These are phyloP conservation scores for Byssochlamys sp. DNA, from an alignment of 2,329 filamentous ascomycete genomes.

Conservation along the genomic window DNA sequence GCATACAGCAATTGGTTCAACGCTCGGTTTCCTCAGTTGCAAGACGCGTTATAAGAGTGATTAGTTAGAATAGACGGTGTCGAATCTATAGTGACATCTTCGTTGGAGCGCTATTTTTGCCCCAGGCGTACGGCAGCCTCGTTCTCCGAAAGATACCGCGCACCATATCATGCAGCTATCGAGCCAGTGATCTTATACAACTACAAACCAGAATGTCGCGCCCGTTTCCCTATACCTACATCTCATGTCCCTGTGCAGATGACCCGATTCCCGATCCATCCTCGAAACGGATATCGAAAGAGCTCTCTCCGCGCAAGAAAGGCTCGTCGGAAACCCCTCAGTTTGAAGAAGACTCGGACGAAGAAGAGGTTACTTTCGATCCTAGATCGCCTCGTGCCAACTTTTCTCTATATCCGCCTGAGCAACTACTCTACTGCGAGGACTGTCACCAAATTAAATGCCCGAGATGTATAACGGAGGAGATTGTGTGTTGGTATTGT, in stretches of 20 bases:
- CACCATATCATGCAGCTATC: neutral
- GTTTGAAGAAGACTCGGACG: constrained; percentile 35
- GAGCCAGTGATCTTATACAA: neutral
- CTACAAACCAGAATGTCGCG: constrained; percentile 38
- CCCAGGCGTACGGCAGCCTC: neutral
- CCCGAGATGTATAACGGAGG: constrained; percentile 80
- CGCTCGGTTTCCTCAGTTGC: neutral
- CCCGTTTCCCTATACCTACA: constrained; percentile 54
- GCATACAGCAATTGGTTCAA: neutral
- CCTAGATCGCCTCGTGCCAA: constrained; percentile 74
- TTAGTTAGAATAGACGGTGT: neutral
- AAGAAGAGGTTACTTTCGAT: constrained; percentile 74
- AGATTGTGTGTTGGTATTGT: constrained; percentile 91
- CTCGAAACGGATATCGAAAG: constrained; percentile 30
- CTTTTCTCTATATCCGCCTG: constrained; percentile 84
- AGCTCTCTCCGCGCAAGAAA: constrained; percentile 21
- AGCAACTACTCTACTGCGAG: constrained; percentile 90
- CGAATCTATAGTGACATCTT: neutral
- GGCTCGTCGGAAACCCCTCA: constrained; percentile 14
- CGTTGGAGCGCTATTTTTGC: neutral
- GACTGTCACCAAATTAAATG: constrained; percentile 96
- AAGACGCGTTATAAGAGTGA: neutral
- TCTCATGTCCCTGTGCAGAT: constrained; percentile 55
- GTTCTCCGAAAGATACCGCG: neutral
- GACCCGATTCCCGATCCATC: constrained; percentile 31